Conservation (phyloP, 768 basidiomycete species). For the Aureoboletus auriporus region DNA sequence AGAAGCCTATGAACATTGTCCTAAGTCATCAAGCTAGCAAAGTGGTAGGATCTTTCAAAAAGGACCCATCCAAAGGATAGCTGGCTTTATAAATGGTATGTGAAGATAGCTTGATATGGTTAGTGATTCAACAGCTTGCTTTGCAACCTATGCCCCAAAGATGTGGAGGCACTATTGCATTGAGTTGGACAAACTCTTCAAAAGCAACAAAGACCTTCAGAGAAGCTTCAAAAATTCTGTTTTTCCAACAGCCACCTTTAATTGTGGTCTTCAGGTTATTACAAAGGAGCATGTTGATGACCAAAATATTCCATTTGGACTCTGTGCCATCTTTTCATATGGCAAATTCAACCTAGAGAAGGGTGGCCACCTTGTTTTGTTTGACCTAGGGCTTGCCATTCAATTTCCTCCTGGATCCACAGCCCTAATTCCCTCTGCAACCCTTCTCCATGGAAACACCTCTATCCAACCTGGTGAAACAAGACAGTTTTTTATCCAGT, state of each 20-base stretch:
- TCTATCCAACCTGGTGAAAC: not conserved
- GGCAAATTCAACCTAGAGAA: constrained; percentile 9
- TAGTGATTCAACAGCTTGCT: constrained; percentile 9
- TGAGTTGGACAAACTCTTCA: not conserved
- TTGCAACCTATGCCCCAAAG: constrained; percentile 20
- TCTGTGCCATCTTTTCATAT: constrained; percentile 30
- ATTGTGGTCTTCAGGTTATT: constrained; percentile 22
- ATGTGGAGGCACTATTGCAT: constrained; percentile 10
- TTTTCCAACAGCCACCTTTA: constrained; percentile 27
- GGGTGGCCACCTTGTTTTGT: not conserved
- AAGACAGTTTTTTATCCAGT: constrained; percentile 2
- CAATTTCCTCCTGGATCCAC: constrained; percentile 1
- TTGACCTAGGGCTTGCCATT: not conserved
- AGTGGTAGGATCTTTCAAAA: not conserved
- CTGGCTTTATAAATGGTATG: constrained; percentile 21
- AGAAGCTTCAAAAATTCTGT: constrained; percentile 26
- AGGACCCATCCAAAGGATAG: constrained; percentile 6
- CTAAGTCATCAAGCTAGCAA: not conserved
- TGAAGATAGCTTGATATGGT: not conserved
- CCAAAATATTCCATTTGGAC: constrained; percentile 29
- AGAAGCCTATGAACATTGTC: not conserved
- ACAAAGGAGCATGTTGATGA: constrained; percentile 23
- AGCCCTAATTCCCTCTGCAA: not conserved
- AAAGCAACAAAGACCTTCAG: constrained; percentile 7
- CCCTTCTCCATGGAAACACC: not conserved